Percentiles rank a stretch among this genome's conserved stretches.
phyloP scores from a whole-genome alignment of 305 asterid genomes.

The Plantago coronopus region DNA sequence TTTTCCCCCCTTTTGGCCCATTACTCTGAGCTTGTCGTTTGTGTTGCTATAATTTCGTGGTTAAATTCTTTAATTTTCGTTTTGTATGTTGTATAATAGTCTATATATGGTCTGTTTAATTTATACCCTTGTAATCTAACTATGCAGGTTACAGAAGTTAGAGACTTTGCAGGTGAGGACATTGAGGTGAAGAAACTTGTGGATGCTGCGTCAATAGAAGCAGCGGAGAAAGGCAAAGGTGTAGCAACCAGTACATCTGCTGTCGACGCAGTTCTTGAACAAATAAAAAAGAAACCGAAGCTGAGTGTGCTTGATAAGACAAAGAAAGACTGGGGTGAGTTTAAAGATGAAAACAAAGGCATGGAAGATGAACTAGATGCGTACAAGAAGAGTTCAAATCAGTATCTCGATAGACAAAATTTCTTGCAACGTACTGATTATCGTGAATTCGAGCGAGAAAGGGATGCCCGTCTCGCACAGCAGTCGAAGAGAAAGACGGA shows the following conservation, averaged over 20 bases:
- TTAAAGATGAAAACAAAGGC: conserved; percentile 79
- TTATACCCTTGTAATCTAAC: background rate
- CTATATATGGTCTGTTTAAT: background rate
- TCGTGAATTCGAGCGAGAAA: conserved; percentile 84
- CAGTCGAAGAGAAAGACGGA: conserved; percentile 81
- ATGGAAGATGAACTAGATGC: conserved; percentile 88
- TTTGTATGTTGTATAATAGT: background rate
- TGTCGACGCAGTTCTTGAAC: conserved; percentile 84
- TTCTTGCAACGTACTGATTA: conserved; percentile 89
- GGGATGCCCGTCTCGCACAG: conserved; percentile 79
- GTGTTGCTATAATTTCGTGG: background rate
- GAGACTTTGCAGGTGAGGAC: conserved; percentile 91
- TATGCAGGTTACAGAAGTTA: conserved; percentile 68
- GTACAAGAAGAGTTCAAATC: conserved; percentile 88
- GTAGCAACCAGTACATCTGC: conserved; percentile 62
- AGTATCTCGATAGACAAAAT: conserved; percentile 76
- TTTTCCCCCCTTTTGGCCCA: no score
- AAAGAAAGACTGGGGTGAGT: conserved; percentile 95
- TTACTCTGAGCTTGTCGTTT: background rate
- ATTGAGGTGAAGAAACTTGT: conserved; percentile 76
- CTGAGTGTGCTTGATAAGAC: conserved; percentile 94
- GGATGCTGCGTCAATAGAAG: conserved; percentile 40
- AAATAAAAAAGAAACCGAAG: conserved; percentile 83
- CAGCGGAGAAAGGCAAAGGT: conserved; percentile 57
- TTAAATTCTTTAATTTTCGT: conserved; percentile 7